Base-by-base conservation (phyloP, 257 asterid species). In the Penstemon eatonii region DNA sequence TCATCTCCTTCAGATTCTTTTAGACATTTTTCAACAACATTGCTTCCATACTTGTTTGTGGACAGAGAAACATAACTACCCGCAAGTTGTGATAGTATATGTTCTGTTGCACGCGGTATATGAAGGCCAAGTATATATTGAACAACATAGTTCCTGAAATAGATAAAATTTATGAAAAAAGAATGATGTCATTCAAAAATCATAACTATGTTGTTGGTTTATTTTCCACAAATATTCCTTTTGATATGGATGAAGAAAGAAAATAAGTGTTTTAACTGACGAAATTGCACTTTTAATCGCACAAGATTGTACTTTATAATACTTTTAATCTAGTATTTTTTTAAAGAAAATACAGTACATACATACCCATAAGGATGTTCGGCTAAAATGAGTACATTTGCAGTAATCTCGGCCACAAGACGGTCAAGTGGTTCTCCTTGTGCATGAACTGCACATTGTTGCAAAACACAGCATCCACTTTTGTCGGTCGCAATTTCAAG, bases 11-110 rank as follows among this genome's bases (percentile, higher is more conserved):
- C 62, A 0, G 83, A 51, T 40, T 74, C 79, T 12, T 67, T 77
- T 58, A 90, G 55, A 47, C 89, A 86, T 39, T 73, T 80, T 62
- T 90, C 97, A 0, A 86, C 96, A 59, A 90, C 97, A 59, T 90
- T 76, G 76, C 94, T 86, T 0, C 90, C 96, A 33, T 78, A 75
- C 54, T 87, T 90, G 66, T 81, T 78, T 86, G 81, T 72, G 0
- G 95, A 77, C 0, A 87, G 67, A 1, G 77, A 36, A 1, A 83
- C 85, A n/a, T 38, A 74, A 51, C 40, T 66, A 8, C 94, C 90
- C 2, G 44, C 19, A 0, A 90, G 75, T 36, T 75, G 85, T 2
- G 75, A 52, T 7, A 86, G 4, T 19, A 86, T 68, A 8, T 43
- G 72, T 5, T 8, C 41, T 0, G 83, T 81, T 0, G 76, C 77